A percentile compares a stretch with the other conserved stretches of the same genome.
These are phyloP conservation scores for Delitschia confertaspora DNA, from an alignment of 495 filamentous ascomycete species.

Conservation along the genomic window DNA sequence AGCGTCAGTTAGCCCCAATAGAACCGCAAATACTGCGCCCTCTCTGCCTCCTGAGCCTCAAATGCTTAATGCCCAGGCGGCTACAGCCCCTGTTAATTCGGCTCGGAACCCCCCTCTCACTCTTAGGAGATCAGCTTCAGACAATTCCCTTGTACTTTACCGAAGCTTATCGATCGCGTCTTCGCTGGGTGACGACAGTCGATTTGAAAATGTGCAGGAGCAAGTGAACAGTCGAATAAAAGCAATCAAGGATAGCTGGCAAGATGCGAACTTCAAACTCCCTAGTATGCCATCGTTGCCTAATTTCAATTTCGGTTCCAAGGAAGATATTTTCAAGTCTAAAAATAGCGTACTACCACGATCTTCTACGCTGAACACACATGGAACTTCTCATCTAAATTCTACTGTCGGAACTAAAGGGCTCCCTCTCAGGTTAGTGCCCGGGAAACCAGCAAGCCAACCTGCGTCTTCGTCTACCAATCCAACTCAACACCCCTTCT, in stretches of 20 bases:
- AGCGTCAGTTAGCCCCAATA: too few species aligned
- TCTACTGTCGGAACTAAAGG: not conserved
- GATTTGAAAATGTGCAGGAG: conserved; percentile 67
- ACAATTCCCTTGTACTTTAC: conserved; percentile 56
- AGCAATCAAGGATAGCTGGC: conserved; percentile 79
- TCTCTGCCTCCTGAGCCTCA: too few species aligned
- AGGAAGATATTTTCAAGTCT: conserved; percentile 23
- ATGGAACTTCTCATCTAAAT: conserved; percentile 5
- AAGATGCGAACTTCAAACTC: conserved; percentile 66
- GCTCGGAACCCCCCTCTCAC: conserved; percentile 4
- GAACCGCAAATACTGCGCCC: too few species aligned
- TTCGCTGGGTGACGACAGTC: conserved; percentile 77
- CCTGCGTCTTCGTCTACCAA: conserved; percentile 13
- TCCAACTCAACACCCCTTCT: conserved; percentile 39
- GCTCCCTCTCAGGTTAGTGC: not conserved
- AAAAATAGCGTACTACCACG: conserved; percentile 17
- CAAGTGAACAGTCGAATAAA: conserved; percentile 82
- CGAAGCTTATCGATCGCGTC: conserved; percentile 61
- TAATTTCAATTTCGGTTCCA: conserved; percentile 35
- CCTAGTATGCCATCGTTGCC: conserved; percentile 45
- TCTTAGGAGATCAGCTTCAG: conserved; percentile 59
- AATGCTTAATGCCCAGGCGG: too few species aligned
- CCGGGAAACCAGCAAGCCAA: conserved; percentile 3
- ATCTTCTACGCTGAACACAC: conserved; percentile 1
- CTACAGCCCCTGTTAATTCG: too few species aligned